These are phyloP conservation scores for Hyphopichia khmerensis DNA, from an alignment of 1,139 yeast species.

Conservation along the genomic window DNA sequence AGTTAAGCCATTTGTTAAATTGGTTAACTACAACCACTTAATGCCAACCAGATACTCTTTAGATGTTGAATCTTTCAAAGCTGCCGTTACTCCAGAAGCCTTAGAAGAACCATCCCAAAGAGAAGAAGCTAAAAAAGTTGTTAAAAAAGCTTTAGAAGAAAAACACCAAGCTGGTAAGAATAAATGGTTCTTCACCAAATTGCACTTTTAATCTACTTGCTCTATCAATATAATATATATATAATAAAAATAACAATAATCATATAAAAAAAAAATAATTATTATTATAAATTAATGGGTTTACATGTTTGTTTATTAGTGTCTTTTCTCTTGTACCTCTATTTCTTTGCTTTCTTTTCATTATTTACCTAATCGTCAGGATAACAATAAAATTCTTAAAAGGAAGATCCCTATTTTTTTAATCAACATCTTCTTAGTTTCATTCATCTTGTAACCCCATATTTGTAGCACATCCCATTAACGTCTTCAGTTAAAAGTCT, in stretches of 20 bases:
- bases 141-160: conserved; percentile 99
- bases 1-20: conserved; percentile 99
- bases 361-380: no score
- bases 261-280: neutral
- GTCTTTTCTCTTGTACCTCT: conserved; percentile 20
- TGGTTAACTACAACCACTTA: conserved; percentile 99
- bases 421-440: neutral
- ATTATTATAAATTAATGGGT: neutral
- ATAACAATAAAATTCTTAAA: no score
- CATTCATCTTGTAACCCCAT: neutral
- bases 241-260: conserved; percentile 2
- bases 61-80: conserved; percentile 94
- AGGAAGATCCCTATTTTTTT: no score
- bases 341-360: neutral
- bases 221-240: conserved; percentile 10
- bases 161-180: conserved; percentile 99
- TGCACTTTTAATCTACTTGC: conserved; percentile 71
- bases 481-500: neutral
- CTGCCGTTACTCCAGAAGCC: conserved; percentile 88
- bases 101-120: conserved; percentile 98
- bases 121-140: conserved; percentile 98
- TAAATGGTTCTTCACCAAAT: conserved; percentile 99
- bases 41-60: conserved; percentile 99
- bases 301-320: conserved; percentile 17
- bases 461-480: neutral